These are phyloP conservation scores for Vachellia pachyceras DNA, from an alignment of 306 rosid species.

Conservation along the genomic window DNA sequence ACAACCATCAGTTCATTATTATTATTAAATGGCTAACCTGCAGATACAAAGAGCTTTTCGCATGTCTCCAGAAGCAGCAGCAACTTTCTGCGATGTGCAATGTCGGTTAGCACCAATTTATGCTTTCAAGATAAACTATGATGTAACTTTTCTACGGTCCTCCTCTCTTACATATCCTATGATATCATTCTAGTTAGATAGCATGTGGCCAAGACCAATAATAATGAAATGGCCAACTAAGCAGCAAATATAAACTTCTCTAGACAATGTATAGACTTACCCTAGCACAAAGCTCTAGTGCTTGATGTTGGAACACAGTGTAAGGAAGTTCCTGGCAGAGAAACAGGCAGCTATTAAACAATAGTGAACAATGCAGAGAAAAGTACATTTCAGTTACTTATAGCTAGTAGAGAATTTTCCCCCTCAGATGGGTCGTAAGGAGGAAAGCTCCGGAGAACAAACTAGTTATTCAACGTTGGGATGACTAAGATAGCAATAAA, in stretches of 20 bases:
- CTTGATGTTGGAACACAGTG: conserved; percentile 72
- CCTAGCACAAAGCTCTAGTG: conserved; percentile 95
- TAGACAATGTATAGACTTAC: conserved; percentile 53
- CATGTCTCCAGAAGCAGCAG: conserved; percentile 97
- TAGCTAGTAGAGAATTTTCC: neutral
- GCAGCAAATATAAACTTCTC: conserved; percentile 1
- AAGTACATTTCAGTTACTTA: conserved; percentile 2
- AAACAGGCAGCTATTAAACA: conserved; percentile 26
- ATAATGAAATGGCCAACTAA: conserved; percentile 3
- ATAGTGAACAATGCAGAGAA: conserved; percentile 31
- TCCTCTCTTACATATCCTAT: conserved; percentile 8
- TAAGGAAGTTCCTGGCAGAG: conserved; percentile 68
- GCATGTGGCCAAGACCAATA: neutral
- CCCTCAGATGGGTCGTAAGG: neutral
- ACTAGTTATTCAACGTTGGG: neutral
- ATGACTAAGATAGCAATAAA: neutral
- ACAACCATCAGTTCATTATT: neutral
- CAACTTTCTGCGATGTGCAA: conserved; percentile 76
- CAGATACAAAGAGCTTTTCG: conserved; percentile 86
- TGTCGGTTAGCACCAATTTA: conserved; percentile 31
- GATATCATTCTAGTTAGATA: neutral
- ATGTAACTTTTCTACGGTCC: neutral
- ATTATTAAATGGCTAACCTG: conserved; percentile 59
- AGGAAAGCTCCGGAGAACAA: neutral
- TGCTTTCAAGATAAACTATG: conserved; percentile 18